These are phyloP conservation scores for Colletotrichum zoysiae DNA, from an alignment of 2,329 filamentous ascomycete species.

Conservation along the genomic window DNA sequence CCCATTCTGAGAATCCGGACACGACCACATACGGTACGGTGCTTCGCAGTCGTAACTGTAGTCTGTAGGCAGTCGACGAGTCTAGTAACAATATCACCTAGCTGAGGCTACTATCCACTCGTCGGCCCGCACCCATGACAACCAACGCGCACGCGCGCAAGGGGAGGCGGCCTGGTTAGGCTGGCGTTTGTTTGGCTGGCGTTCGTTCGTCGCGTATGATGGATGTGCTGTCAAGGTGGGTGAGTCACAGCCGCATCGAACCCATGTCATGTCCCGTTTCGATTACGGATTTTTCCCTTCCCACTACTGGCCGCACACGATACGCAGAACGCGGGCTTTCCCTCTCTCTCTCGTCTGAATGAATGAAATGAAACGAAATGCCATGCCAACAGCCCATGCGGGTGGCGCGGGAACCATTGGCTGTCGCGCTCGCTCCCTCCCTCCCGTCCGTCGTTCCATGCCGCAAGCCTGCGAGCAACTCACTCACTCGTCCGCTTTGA, in stretches of 20 bases:
- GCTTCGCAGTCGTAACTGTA: too few relatives aligned
- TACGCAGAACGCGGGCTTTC: background rate
- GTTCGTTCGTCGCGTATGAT: constrained; percentile 14
- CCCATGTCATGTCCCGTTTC: constrained; percentile 16
- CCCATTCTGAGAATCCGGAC: background rate
- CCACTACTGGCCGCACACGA: background rate
- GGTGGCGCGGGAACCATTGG: constrained; percentile 37
- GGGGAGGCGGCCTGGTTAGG: background rate
- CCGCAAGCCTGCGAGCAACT: constrained; percentile 16
- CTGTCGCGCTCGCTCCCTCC: constrained; percentile 13
- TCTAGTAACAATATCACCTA: too few relatives aligned
- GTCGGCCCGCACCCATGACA: constrained; percentile 16
- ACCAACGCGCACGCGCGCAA: constrained; percentile 18
- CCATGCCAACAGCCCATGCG: constrained; percentile 34
- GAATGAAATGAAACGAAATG: constrained; percentile 1
- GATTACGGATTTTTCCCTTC: background rate
- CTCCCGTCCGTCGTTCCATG: constrained; percentile 9
- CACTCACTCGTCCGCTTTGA: constrained; percentile 11
- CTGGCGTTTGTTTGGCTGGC: constrained; percentile 17
- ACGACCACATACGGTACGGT: too few relatives aligned
- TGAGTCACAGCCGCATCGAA: constrained; percentile 29
- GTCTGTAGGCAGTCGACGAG: too few relatives aligned
- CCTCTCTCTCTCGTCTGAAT: background rate
- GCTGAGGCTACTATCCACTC: background rate
- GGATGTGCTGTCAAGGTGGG: constrained; percentile 39